These are phyloP conservation scores for Ensete ventricosum DNA, from an alignment of 176 grass and related monocot genomes.

Conservation along the genomic window DNA sequence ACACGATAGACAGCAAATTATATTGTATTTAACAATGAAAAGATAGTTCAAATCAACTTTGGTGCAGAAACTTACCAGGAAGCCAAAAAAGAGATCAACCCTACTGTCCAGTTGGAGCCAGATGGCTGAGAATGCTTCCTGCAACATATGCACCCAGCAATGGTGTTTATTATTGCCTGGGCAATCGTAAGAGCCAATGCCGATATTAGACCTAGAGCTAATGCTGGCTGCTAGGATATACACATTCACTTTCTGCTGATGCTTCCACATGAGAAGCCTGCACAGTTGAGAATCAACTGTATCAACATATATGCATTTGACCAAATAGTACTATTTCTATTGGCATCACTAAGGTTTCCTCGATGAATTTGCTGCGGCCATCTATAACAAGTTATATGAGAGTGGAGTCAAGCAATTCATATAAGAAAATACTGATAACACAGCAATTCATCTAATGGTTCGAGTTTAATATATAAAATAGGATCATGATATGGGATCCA, in stretches of 20 bases:
- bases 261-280: conserved; percentile 56
- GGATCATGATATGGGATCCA: too few species aligned
- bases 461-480: too few species aligned
- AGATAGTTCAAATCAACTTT: neutral
- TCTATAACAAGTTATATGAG: too few species aligned
- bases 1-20: too few species aligned
- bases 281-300: neutral
- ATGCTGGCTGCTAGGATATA: conserved; percentile 80
- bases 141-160: conserved; percentile 89
- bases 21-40: too few species aligned
- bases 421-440: too few species aligned
- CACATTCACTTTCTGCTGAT: conserved; percentile 27
- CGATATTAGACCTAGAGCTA: conserved; percentile 60
- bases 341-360: too few species aligned
- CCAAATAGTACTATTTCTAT: neutral
- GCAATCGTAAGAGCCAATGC: conserved; percentile 58
- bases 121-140: conserved; percentile 62
- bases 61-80: conserved; percentile 54
- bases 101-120: conserved; percentile 76
- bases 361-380: too few species aligned
- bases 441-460: too few species aligned
- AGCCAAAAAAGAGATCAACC: conserved; percentile 75
- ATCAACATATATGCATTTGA: neutral
- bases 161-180: conserved; percentile 57
- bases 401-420: too few species aligned